Percentiles rank a stretch among this genome's conserved stretches.
Evolutionary conservation across 371 early-diverging fungal species (phyloP).

Genomic region (Choanephora cucurbitarum): DNA sequence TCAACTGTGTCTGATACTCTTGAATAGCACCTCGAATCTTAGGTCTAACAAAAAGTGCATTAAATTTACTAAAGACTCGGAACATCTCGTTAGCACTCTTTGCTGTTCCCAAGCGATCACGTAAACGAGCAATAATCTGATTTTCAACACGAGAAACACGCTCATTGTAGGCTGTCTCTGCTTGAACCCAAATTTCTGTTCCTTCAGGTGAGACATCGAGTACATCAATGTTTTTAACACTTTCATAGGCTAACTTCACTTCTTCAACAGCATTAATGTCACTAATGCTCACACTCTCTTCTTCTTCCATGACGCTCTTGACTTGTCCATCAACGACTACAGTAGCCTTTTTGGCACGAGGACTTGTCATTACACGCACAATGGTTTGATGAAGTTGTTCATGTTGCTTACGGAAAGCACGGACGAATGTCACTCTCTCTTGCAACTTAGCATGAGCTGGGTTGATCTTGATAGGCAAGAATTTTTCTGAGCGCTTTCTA

Average conservation of each 20-base stretch:
- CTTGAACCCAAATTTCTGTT: slow-evolving; percentile 89
- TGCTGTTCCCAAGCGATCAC: slow-evolving; percentile 92
- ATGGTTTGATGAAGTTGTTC: slow-evolving; percentile 96
- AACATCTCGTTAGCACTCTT: slow-evolving; percentile 99
- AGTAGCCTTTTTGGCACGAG: slow-evolving; percentile 57
- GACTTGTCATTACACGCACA: slow-evolving; percentile 84
- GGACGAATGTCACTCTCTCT: slow-evolving; percentile 89
- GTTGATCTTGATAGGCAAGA: slow-evolving; percentile 92
- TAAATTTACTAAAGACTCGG: slow-evolving; percentile 98
- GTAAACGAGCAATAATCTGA: slow-evolving; percentile 92
- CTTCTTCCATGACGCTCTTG: slow-evolving; percentile 55
- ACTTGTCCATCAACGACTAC: slow-evolving; percentile 55
- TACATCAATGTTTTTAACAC: slow-evolving; percentile 91
- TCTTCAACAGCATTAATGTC: slow-evolving; percentile 88
- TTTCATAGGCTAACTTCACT: slow-evolving; percentile 90
- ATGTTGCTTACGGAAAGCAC: slow-evolving; percentile 93
- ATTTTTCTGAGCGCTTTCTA: slow-evolving; percentile 91
- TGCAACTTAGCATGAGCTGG: slow-evolving; percentile 91
- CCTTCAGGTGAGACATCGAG: slow-evolving; percentile 95
- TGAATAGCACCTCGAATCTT: slow-evolving; percentile 99
- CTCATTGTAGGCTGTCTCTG: slow-evolving; percentile 93
- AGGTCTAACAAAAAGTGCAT: slow-evolving; percentile 96
- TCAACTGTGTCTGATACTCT: slow-evolving; percentile 97
- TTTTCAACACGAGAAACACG: slow-evolving; percentile 95
- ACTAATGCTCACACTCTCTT: slow-evolving; percentile 60